Evolutionary conservation across 2,329 filamentous ascomycete genomes (phyloP), one percentile per base, ranked within the genome.

Genomic region (Diplodia mutila): DNA sequence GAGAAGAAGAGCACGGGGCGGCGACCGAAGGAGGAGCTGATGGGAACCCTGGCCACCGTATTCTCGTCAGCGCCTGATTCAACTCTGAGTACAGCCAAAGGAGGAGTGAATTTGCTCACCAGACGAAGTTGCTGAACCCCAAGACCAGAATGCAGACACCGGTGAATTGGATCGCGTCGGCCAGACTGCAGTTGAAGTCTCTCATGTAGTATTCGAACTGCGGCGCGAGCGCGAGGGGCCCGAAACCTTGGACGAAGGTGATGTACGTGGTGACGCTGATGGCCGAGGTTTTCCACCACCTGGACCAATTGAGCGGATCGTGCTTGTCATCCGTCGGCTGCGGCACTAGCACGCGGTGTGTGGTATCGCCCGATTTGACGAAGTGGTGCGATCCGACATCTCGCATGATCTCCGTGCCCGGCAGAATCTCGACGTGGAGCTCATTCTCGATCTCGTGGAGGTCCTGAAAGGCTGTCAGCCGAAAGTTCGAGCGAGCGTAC

Each of bases 331-430:
- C 61, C 9, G 37, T 57, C 7, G 66, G 66, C 42, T 65, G 59
- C 37, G 66, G 66, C 3, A 65, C 49, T 9, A 68, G 18, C 6
- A 68, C 55, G 6, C 55, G 66, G 57, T 61, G 55, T 18, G 23
- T 57, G 1, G 32, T 39, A n/a, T 66, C 64, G 42, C 64, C 53
- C 14, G 64, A 66, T 39, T 89, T 90, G 72, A 90, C 86, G 72
- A 90, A 90, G 75, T 89, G 87, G 75, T 89, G 86, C 1, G 80
- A 79, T 23, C 86, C 87, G 46, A 89, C 83, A 80, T 90, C 85
- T 9, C 81, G 77, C 86, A 88, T 88, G 72, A 87, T 80, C 75
- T 87, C 85, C 4, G 86, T 88, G 27, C 86, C 86, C 3, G 86
- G 86, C 49, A 86, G 76, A 67, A 88, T 83, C 69, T 85, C 83